Base-by-base conservation (phyloP, 2,329 filamentous ascomycete species). In the Botrytis deweyae region DNA sequence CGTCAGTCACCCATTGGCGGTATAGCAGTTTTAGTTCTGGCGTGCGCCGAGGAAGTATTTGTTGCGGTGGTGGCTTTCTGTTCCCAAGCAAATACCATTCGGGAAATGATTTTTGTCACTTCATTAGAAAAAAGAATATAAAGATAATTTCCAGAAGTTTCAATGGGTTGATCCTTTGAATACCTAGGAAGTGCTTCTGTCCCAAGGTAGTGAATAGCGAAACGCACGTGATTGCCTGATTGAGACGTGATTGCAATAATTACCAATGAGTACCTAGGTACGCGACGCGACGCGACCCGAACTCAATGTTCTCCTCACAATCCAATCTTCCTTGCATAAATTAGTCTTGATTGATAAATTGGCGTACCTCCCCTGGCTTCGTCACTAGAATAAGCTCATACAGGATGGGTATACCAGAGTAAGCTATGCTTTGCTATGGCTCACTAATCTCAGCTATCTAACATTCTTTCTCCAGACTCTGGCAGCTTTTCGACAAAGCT, bases 401-500 rank as follows among this genome's bases (percentile, higher is more conserved):
- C 25, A 52, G 16, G 29, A 73, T 72, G 69, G 69, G 69, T 12
- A 52, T 72, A 33, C 44, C 44, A 18, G 42, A 52, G 69, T 72
- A 55, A 63, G 69, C 8, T 29, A 22, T 55, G 20, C 40, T 4
- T 16, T 49, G 18, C 5, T 20, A 59, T 70, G 16, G 18, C 33
- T 55, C 67, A 22, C 40, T 18, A 59, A 12, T 8, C 55, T 22
- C 18, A 22, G 36, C 55, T 25, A 42, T 55, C 29, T 49, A 42
- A 71, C 22, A 33, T 38, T 20, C 38, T n/a, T 44, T 49, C 16
- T n/a, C 49, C 25, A 49, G 58, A 38, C 20, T 46, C 22, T 63
- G 33, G 63, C 65, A 72, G 59, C 72, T 61, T 64, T 42, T 76
- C 58, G 75, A 62, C 33, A 3, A 59, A 40, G 73, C 68, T 22